Conservation (phyloP, 306 rosid genomes). For the Acacia confusa region DNA sequence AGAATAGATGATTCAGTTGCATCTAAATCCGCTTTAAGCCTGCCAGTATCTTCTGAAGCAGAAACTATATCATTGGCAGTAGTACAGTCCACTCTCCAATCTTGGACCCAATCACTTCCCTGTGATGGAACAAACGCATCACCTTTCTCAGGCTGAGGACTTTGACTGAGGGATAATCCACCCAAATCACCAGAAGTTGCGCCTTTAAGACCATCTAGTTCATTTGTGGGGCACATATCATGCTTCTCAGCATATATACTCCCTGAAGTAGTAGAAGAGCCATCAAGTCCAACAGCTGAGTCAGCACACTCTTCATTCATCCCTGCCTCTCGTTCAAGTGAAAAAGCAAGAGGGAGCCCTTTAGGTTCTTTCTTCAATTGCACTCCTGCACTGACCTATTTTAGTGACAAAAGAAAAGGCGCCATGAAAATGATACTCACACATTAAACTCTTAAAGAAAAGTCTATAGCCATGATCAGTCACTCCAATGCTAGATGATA, state of each 20-base stretch:
- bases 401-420: slow-evolving; percentile 29
- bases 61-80: slow-evolving; percentile 54
- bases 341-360: slow-evolving; percentile 44
- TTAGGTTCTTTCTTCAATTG: slow-evolving; percentile 64
- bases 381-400: slow-evolving; percentile 67
- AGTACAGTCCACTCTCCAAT: slow-evolving; percentile 73
- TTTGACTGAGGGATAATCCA: slow-evolving; percentile 60
- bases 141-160: slow-evolving; percentile 69
- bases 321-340: slow-evolving; percentile 62
- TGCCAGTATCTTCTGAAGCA: slow-evolving; percentile 67
- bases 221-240: slow-evolving; percentile 65
- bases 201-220: slow-evolving; percentile 82
- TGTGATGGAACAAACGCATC: slow-evolving; percentile 53
- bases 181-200: slow-evolving; percentile 65
- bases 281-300: slow-evolving; percentile 78
- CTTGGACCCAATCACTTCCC: slow-evolving; percentile 68
- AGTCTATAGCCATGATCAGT: slow-evolving; percentile 15
- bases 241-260: slow-evolving; percentile 85
- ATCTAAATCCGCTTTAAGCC: slow-evolving; percentile 72
- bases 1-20: slow-evolving; percentile 72
- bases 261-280: slow-evolving; percentile 89
- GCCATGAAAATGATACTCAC: slow-evolving; percentile 16
- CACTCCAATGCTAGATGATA: slow-evolving; percentile 15
- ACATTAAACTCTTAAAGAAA: background rate
- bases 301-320: slow-evolving; percentile 77